Evolutionary conservation across 257 asterid genomes (phyloP), one percentile per base, ranked within the genome.

Genomic region (Solanum pinnatisectum): DNA sequence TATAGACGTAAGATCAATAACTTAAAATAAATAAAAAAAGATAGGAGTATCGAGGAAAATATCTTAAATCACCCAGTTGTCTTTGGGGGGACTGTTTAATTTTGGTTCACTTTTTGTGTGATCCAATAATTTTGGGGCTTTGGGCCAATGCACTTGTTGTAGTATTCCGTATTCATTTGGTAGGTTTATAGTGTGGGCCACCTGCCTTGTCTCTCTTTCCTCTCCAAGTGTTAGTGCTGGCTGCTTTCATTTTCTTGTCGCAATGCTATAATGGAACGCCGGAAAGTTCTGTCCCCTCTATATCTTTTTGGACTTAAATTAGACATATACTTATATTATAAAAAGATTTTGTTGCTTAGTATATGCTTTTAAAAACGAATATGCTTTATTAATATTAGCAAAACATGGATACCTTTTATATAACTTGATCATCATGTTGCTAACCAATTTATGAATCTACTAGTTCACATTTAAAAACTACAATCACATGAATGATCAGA

Each of bases 231-330:
- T n/a, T 49, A 86, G 52, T 72, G 40, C 42, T 10, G 7, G 37
- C 67, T 87, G 88, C 87, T 76, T 84, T 84, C 63, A 72, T 30
- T 79, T 74, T 84, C 73, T 72, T 59, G 89, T 90, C 92, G 4
- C 84, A 52, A 32, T 39, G 79, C 37, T 27, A 14, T 87, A 27
- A 87, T 87, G 88, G 84, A 77, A 79, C 5, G 8, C 7, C 63
- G 36, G 9, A 78, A 78, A 13, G 39, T 78, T 78, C 39, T 40
- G 33, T 76, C 7, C 22, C 23, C 22, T 77, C 1, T 13, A 10
- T 27, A 79, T 44, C 12, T 46, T 35, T 81, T 46, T 46, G 18
- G 40, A 1, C 42, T 46, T 46, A 16, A 81, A 81, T 42, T 79
- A 79, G 18, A 79, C 63, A 78, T 16, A 25, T 14, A 7, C n/a